Evolutionary conservation across 2,329 filamentous ascomycete genomes (phyloP), one percentile per base, ranked within the genome.

Genomic region (Fusarium verticillioides): DNA sequence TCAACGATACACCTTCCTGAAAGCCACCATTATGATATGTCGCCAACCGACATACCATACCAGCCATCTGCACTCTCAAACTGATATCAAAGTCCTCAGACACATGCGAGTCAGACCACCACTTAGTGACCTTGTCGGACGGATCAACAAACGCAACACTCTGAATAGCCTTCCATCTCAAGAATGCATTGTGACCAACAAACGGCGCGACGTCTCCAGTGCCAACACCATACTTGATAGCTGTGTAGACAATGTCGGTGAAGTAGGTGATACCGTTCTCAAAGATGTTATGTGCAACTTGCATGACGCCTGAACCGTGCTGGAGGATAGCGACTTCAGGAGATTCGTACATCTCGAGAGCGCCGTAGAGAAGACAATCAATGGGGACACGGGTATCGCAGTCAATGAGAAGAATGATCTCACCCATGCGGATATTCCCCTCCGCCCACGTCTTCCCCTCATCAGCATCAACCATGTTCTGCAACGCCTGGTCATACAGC

Each of bases 21-120:
- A 94, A 94, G 11, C 89, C 92, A 9, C 90, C 88, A 40, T 88
- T 88, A 60, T 91, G 89, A 82, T 93, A 94, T 1, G 90, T 87
- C 16, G 89, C 92, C 2, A 94, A 85, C 18, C 93, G 91, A 50
- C 94, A 88, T 40, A 90, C 86, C 80, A 92, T 93, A 30, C 92
- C 92, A 23, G 84, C 84, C 71, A 89, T 90, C 80, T 95, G 93
- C 9, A 94, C 85, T 40, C 92, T 90, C 2, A 95, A 86, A 16
- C 91, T 88, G 82, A 94, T 93, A 69, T 94, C 92, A 61, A 94
- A 94, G 76, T 95, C 93, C 70, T 95, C 93, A 0, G 92, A 94
- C 0, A 95, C 93, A 75, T 92, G 91, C 9, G 86, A 87, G 79
- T 94, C 93, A 12, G 92, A 93, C 92, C 93, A 94, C 82, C 89